Evolutionary conservation across 805 yeast species (phyloP).

Genomic region (Lipomyces kockii): DNA sequence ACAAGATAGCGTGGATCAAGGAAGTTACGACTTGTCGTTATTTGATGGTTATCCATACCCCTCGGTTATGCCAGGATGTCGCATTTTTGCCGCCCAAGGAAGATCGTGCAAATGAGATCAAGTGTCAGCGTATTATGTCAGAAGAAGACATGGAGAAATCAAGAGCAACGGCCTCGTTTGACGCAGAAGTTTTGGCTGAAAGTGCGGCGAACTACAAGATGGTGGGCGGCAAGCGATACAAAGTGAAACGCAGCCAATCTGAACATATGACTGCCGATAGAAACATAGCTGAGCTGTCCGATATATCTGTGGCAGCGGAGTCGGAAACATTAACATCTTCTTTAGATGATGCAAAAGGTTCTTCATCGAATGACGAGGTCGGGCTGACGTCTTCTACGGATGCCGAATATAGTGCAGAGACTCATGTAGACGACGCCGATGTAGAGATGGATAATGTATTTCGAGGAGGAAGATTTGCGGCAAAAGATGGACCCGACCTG

Average conservation of each 20-base stretch:
- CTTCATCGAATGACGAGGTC: background rate
- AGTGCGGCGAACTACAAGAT: background rate
- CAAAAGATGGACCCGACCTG: constrained; percentile 18
- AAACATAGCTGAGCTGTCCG: background rate
- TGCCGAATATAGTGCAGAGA: background rate
- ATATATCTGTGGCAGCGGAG: background rate
- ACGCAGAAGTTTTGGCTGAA: constrained; percentile 16
- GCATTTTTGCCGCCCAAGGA: constrained; percentile 45
- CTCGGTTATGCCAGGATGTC: constrained; percentile 54
- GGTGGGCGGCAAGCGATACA: background rate
- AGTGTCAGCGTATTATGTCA: constrained; percentile 35
- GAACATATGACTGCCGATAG: background rate
- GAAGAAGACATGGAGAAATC: constrained; percentile 22
- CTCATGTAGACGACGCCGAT: background rate
- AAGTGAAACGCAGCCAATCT: background rate
- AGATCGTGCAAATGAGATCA: constrained; percentile 41
- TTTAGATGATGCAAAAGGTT: background rate
- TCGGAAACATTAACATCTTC: background rate
- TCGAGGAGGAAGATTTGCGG: background rate
- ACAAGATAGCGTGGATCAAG: constrained; percentile 49
- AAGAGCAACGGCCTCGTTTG: constrained; percentile 8
- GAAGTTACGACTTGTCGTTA: constrained; percentile 66
- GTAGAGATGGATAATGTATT: background rate
- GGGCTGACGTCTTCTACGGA: background rate
- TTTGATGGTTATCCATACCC: constrained; percentile 56